Base-by-base conservation (phyloP, 768 basidiomycete species). In the Cytidiella melzeri region DNA sequence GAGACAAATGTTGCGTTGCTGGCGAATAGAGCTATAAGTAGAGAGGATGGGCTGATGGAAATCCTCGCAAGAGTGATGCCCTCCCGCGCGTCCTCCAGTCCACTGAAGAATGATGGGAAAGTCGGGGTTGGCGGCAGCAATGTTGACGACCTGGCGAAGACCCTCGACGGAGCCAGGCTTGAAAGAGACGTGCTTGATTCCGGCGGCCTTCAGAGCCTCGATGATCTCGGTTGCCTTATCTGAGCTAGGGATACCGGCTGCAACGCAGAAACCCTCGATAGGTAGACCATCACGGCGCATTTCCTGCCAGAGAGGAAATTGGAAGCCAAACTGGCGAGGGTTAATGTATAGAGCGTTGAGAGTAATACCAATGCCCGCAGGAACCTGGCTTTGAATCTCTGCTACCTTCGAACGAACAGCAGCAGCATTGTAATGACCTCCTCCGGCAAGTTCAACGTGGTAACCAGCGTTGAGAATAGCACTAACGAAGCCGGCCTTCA, bases 171-270 rank as follows among this genome's bases (percentile, higher is more conserved):
- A 96, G 53, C 96, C 95, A 20, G 96, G 96, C 74, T 99, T 99
- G 82, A 98, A 96, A 0, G 93, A 79, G 55, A 99, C 83, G 64
- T 99, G 96, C 69, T 87, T 90, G 67, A 98, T 95, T 20, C 95
- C 95, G 44, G 88, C 87, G 26, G 65, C 69, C 58, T 77, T 79
- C 42, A 99, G 72, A 3, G 84, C 90, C 12, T 75, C 80, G 56
- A 98, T 96, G 69, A 99, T 97, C 69, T 98, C 95, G 40, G 84
- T 84, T 2, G 95, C 94, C 69, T 98, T 99, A 70, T 98, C 96
- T 1, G 92, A 92, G 58, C 80, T 88, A 7, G 96, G 96, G 57
- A 99, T 90, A 61, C 95, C 96, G 41, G 96, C 96, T 36, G 95
- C 96, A 51, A 98, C 91, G 64, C 94, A 97, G 71, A 99, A 95